These are phyloP conservation scores for Entonaema liquescens DNA, from an alignment of 495 filamentous ascomycete genomes.

Conservation along the genomic window DNA sequence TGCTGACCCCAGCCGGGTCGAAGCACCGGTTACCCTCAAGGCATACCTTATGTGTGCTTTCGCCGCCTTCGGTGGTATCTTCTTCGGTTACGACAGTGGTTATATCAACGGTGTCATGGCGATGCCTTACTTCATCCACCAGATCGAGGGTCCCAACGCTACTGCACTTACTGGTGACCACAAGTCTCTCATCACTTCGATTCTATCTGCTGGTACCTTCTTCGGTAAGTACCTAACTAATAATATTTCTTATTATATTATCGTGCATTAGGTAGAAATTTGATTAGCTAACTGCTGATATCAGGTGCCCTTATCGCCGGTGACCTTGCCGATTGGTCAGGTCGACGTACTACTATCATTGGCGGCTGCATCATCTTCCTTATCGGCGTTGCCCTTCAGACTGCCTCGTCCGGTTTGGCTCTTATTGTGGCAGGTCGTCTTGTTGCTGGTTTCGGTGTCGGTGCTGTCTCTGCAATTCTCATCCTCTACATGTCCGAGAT, in stretches of 20 bases:
- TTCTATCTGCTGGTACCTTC: slow-evolving; percentile 79
- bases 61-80: slow-evolving; percentile 73
- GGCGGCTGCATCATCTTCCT: slow-evolving; percentile 70
- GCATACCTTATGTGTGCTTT: slow-evolving; percentile 76
- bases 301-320: slow-evolving; percentile 70
- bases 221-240: slow-evolving; percentile 53
- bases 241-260: not conserved
- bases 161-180: slow-evolving; percentile 44
- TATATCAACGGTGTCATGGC: slow-evolving; percentile 70
- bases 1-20: slow-evolving; percentile 61
- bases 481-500: slow-evolving; percentile 81
- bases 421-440: slow-evolving; percentile 75
- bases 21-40: slow-evolving; percentile 71
- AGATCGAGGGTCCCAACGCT: slow-evolving; percentile 50
- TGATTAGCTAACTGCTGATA: not conserved
- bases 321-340: slow-evolving; percentile 72
- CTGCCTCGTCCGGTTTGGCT: slow-evolving; percentile 46
- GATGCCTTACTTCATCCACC: slow-evolving; percentile 59
- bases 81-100: slow-evolving; percentile 72
- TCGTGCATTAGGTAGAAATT: not conserved
- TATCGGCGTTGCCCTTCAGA: slow-evolving; percentile 70
- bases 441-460: slow-evolving; percentile 76
- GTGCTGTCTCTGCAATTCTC: slow-evolving; percentile 77
- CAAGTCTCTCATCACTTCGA: slow-evolving; percentile 74
- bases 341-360: slow-evolving; percentile 75